Percentiles rank a stretch among this genome's conserved stretches.
Evolutionary conservation across 148 eudicot species (phyloP).

Genomic region (Chenopodium suecicum): DNA sequence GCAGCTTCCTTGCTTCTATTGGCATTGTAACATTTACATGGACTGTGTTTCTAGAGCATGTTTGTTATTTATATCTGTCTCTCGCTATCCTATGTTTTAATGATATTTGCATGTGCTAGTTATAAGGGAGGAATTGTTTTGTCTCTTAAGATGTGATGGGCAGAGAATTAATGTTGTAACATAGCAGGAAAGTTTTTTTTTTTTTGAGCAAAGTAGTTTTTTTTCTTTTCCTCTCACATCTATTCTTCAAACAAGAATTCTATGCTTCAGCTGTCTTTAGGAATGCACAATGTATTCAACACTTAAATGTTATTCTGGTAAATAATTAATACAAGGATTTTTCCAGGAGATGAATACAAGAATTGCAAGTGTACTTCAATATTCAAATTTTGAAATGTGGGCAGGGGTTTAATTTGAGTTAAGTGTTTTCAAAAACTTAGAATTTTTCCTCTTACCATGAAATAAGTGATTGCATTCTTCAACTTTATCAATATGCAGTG

Average conservation of each 20-base stretch:
- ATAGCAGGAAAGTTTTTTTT: not conserved
- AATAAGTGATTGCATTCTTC: not conserved
- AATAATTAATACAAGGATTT: too few species aligned
- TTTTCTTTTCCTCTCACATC: not conserved
- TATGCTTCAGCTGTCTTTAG: too few species aligned
- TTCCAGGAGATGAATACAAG: not conserved
- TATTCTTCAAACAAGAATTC: too few species aligned
- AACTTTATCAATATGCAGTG: not conserved
- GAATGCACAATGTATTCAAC: too few species aligned
- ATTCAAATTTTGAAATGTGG: not conserved
- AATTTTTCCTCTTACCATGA: not conserved
- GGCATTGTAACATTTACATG: not conserved
- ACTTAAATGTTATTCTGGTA: too few species aligned
- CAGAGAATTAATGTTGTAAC: not conserved
- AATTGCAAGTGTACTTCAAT: not conserved
- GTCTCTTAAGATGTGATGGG: not conserved
- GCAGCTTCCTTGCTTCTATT: not conserved
- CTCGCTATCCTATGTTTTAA: not conserved
- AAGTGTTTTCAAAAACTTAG: not conserved
- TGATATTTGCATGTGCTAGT: not conserved
- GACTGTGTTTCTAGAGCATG: not conserved
- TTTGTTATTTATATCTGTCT: not conserved
- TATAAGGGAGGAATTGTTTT: not conserved
- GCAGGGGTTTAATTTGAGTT: not conserved
- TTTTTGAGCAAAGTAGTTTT: not conserved